Conservation (phyloP, 2,329 filamentous ascomycete species). For the Verticillium albo-atrum region DNA sequence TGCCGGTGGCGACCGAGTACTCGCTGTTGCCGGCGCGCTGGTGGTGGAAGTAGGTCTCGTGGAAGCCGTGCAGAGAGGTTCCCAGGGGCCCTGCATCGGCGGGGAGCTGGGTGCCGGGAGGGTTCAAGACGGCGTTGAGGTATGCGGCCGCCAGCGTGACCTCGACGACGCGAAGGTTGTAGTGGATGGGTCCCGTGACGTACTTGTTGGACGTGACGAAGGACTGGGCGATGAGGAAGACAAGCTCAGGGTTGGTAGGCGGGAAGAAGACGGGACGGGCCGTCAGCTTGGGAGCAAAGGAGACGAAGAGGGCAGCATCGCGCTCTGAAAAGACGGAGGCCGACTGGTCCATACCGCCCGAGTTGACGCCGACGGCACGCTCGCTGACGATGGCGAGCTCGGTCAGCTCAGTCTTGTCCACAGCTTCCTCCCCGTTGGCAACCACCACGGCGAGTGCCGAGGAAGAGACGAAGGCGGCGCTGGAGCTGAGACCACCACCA, state of each 20-base stretch:
- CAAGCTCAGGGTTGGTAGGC: slow-evolving; percentile 73
- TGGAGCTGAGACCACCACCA: slow-evolving; percentile 88
- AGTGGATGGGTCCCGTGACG: slow-evolving; percentile 87
- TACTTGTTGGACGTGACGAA: slow-evolving; percentile 95
- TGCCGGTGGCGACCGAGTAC: slow-evolving; percentile 12
- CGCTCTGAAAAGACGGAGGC: slow-evolving; percentile 90
- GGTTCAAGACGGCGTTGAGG: slow-evolving; percentile 55
- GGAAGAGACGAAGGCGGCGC: slow-evolving; percentile 88
- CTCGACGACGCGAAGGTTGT: slow-evolving; percentile 95
- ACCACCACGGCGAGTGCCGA: slow-evolving; percentile 84
- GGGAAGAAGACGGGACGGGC: slow-evolving; percentile 80
- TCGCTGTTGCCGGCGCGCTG: slow-evolving; percentile 30
- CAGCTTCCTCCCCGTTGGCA: slow-evolving; percentile 71
- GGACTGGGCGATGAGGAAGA: slow-evolving; percentile 90
- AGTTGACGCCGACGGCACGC: slow-evolving; percentile 91
- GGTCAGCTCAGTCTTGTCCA: slow-evolving; percentile 88
- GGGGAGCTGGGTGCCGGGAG: slow-evolving; percentile 57
- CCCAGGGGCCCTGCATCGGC: slow-evolving; percentile 78
- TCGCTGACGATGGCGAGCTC: slow-evolving; percentile 94
- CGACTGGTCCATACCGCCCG: slow-evolving; percentile 95
- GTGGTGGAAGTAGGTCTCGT: slow-evolving; percentile 70
- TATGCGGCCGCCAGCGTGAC: slow-evolving; percentile 81
- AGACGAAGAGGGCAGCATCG: slow-evolving; percentile 84
- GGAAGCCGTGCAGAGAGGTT: slow-evolving; percentile 80
- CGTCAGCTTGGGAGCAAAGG: slow-evolving; percentile 75